Percentiles rank a stretch among this genome's conserved stretches.
These are phyloP conservation scores for Epichloe hybrida DNA, from an alignment of 2,329 filamentous ascomycete species.

Conservation along the genomic window DNA sequence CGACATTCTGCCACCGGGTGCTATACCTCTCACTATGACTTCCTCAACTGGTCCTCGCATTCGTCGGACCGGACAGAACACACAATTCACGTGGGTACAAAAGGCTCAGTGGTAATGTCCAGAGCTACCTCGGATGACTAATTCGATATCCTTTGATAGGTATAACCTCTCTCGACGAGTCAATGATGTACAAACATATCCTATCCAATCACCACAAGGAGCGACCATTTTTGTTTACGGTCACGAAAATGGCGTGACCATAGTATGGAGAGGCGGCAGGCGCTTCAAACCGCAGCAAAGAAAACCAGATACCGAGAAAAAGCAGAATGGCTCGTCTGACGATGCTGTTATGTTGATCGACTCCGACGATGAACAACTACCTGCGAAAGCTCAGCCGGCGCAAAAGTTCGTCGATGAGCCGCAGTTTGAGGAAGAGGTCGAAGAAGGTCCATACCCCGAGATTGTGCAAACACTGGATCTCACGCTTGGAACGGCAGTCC, in stretches of 20 bases:
- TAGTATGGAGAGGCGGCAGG: conserved; percentile 49
- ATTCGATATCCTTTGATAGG: conserved; percentile 21
- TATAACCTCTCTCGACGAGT: conserved; percentile 46
- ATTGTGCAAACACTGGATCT: conserved; percentile 48
- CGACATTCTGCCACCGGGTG: conserved; percentile 1
- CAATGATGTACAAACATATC: conserved; percentile 47
- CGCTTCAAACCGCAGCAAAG: conserved; percentile 38
- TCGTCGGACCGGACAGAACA: conserved; percentile 34
- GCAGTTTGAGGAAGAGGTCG: conserved; percentile 40
- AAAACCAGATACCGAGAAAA: conserved; percentile 20
- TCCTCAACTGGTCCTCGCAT: conserved; percentile 24
- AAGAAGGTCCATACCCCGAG: conserved; percentile 38
- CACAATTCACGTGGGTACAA: conserved; percentile 30
- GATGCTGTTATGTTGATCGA: conserved; percentile 50
- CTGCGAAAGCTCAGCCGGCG: conserved; percentile 19
- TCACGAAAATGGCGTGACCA: conserved; percentile 47
- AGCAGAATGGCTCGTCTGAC: conserved; percentile 37
- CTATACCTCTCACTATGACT: conserved; percentile 16
- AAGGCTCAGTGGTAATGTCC: background rate
- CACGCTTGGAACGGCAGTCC: conserved; percentile 40
- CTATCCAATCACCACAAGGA: conserved; percentile 47
- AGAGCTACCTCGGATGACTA: background rate
- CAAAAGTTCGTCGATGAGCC: conserved; percentile 37
- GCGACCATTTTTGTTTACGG: conserved; percentile 50
- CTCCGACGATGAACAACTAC: conserved; percentile 43